phyloP scores from a whole-genome alignment of 2,329 filamentous ascomycete species.

The Epichloe elymi region DNA sequence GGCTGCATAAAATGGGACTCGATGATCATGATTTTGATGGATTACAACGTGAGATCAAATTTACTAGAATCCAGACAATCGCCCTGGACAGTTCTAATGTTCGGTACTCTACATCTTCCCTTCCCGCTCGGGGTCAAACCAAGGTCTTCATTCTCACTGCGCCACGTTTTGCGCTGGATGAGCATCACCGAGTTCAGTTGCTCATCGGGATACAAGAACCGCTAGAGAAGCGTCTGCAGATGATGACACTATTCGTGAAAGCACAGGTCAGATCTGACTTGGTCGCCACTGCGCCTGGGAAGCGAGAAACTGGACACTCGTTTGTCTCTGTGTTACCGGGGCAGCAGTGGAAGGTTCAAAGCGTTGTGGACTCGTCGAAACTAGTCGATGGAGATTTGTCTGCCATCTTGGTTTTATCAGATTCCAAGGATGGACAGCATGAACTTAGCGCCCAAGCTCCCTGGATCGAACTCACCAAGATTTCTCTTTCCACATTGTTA shows the following conservation, averaged over 20 bases:
- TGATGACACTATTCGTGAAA: conserved; percentile 50
- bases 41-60: conserved; percentile 56
- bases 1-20: conserved; percentile 58
- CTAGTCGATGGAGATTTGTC: conserved; percentile 53
- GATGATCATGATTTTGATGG: conserved; percentile 61
- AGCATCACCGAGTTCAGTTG: conserved; percentile 39
- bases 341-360: conserved; percentile 46
- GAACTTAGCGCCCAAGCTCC: conserved; percentile 63
- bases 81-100: conserved; percentile 48
- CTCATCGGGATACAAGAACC: conserved; percentile 59
- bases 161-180: conserved; percentile 41
- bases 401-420: conserved; percentile 57
- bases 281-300: conserved; percentile 10
- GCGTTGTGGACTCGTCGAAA: conserved; percentile 61
- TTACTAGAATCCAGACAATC: conserved; percentile 58
- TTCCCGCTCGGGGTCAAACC: conserved; percentile 39
- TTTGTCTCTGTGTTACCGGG: conserved; percentile 23
- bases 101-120: conserved; percentile 42
- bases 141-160: conserved; percentile 57
- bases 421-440: conserved; percentile 47
- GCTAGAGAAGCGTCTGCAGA: conserved; percentile 51
- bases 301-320: conserved; percentile 10
- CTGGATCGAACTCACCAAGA: conserved; percentile 57
- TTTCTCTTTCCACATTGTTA: conserved; percentile 49
- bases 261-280: conserved; percentile 22